Conservation (phyloP, 2,329 filamentous ascomycete species). For the Cercospora brassicicola region DNA sequence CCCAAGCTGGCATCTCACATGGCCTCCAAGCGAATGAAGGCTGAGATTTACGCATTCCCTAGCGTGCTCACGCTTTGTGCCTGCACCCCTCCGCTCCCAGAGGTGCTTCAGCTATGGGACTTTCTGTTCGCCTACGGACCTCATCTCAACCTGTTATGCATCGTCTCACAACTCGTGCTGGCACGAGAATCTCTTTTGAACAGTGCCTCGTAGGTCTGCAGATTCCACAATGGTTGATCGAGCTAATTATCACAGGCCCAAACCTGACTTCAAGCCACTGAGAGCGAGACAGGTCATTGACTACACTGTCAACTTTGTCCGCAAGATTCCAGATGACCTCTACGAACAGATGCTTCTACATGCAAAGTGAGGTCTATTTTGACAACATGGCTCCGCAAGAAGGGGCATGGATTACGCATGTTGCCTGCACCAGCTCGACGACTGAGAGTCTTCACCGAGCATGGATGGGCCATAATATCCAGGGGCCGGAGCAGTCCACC, state of each 20-base stretch:
- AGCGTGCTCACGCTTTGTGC: conserved; percentile 92
- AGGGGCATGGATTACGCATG: too few relatives aligned
- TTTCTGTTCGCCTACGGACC: conserved; percentile 95
- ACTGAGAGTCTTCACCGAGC: neutral
- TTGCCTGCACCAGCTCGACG: too few relatives aligned
- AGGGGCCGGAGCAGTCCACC: neutral
- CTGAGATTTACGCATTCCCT: conserved; percentile 94
- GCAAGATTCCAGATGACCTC: conserved; percentile 85
- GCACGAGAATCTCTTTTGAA: conserved; percentile 81
- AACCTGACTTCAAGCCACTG: conserved; percentile 53
- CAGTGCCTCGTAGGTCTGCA: conserved; percentile 68
- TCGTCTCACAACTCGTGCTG: conserved; percentile 89
- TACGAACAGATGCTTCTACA: conserved; percentile 89
- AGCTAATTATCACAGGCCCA: conserved; percentile 62
- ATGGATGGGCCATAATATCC: neutral
- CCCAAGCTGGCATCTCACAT: conserved; percentile 82
- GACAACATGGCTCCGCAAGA: too few relatives aligned
- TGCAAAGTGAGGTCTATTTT: conserved; percentile 60
- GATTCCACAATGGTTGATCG: too few relatives aligned
- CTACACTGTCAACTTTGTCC: conserved; percentile 80
- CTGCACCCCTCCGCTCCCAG: conserved; percentile 89
- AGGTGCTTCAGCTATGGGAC: conserved; percentile 92
- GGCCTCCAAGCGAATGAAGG: conserved; percentile 80
- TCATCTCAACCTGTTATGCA: conserved; percentile 92
- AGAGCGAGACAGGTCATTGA: conserved; percentile 39